Base-by-base conservation (phyloP, 345 rosid species). In the Pugionium dolabratum region DNA sequence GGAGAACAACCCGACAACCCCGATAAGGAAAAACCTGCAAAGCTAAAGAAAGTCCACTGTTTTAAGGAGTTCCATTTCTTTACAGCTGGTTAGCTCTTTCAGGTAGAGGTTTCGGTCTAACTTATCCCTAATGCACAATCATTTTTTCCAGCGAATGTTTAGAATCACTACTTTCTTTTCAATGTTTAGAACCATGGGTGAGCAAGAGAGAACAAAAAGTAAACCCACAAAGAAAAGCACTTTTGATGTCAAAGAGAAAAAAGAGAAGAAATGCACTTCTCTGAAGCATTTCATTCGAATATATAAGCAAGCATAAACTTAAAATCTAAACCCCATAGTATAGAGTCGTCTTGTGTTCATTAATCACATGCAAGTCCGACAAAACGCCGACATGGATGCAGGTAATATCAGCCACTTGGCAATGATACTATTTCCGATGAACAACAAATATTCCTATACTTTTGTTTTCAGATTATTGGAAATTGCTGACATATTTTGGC, bases 401-500 rank as follows among this genome's bases (percentile, higher is more conserved):
- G 64, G 54, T 73, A 39, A 42, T 35, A 74, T 28, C 59, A 48
- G 62, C 42, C 69, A 67, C 69, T 67, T 67, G 77, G 69, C 77
- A 54, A 60, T 61, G 47, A 32, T 49, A 39, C 73, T 42, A 60
- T 57, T 73, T 60, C 55, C 77, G 18, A 73, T 53, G 72, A 37
- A 46, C 39, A 66, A 73, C 58, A 33, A 66, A 52, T 45, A 18
- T 18, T 18, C 18, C 53, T 39, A 46, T 34, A 49, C 6, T 37
- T 25, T 41, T 36, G 54, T 53, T 41, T 55, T 62, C 60, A 69
- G 45, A 58, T 30, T 43, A 55, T 80, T 72, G 86, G 85, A 83
- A 81, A 47, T 18, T 35, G 40, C 10, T 57, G 30, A 46, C 9
- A 11, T 36, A 25, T 26, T 62, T 5, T 10, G 11, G 66, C 2